These are phyloP conservation scores for Arachis monticola DNA, from an alignment of 331 rosid genomes.

Conservation along the genomic window DNA sequence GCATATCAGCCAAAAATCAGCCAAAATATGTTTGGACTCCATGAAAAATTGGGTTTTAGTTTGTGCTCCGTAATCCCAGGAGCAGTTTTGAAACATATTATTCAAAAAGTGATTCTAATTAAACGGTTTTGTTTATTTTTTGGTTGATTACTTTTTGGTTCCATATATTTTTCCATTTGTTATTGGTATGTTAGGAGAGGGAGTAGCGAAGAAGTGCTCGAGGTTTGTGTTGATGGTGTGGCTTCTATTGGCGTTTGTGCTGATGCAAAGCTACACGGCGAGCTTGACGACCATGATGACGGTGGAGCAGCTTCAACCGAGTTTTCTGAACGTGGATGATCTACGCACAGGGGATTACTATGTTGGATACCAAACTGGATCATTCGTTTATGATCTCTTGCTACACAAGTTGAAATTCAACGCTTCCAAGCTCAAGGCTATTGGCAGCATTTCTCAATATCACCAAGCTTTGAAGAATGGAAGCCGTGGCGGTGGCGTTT, in stretches of 20 bases:
- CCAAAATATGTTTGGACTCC: no score
- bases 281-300: slow-evolving; percentile 45
- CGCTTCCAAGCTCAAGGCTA: slow-evolving; percentile 22
- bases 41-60: no score
- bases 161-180: background rate
- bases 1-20: no score
- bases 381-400: slow-evolving; percentile 37
- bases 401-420: slow-evolving; percentile 18
- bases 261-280: slow-evolving; percentile 51
- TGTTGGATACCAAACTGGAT: slow-evolving; percentile 44
- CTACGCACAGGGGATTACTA: slow-evolving; percentile 20
- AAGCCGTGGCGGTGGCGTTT: slow-evolving; percentile 33
- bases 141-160: no score
- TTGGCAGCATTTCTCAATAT: slow-evolving; percentile 15
- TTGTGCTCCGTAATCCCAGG: no score
- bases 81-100: no score
- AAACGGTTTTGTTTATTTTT: no score
- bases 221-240: slow-evolving; percentile 50
- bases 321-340: slow-evolving; percentile 30
- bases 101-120: no score
- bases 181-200: slow-evolving; percentile 29
- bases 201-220: slow-evolving; percentile 46
- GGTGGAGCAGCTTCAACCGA: slow-evolving; percentile 31
- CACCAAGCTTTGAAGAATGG: slow-evolving; percentile 32
- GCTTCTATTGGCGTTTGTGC: slow-evolving; percentile 43